Base-by-base conservation (phyloP, 208 protist species). In the Crithidia acanthocephali region DNA sequence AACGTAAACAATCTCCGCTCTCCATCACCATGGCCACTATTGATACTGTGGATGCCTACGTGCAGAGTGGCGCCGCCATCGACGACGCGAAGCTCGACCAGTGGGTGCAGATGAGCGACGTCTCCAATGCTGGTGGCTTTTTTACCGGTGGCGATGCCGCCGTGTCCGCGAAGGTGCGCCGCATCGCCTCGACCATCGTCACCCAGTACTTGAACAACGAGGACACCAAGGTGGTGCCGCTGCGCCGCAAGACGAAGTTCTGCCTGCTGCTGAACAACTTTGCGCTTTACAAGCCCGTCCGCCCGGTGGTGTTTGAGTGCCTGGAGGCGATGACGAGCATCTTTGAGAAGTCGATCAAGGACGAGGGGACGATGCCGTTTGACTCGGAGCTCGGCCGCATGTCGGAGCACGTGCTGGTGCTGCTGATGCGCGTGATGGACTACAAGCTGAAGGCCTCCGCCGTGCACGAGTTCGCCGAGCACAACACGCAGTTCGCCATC, bases 381-480 rank as follows among this genome's bases (percentile, higher is more conserved):
- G 92, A 96, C 62, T 94, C 89, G 1, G 91, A 97, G 68, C 85
- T 97, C 51, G 93, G 93, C 35, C 91, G 93, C 60, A 95, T 97
- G 91, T 94, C 91, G 37, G 91, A 97, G 77, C 93, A 97, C 74
- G 90, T 96, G 3, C 85, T 95, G 8, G 93, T 96, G 67, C 90
- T 97, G 42, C 81, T 97, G 55, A 95, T 95, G 85, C 90, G 93
- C 56, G 86, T 95, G 25, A 94, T 83, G 45, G 76, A 87, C 22
- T 97, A 96, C 84, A 91, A 95, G 64, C 81, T 97, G 18, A 91
- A 87, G 77, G 93, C 93, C 27, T 64, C 85, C n/a, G 88, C 85
- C 35, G 90, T 97, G 45, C 86, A 91, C 45, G 91, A 97, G 79
- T 97, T 97, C 72, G 86, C 93, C 0, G 91, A 97, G 76, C 65